phyloP scores from a whole-genome alignment of 2,329 filamentous ascomycete genomes.

The Madurella mycetomatis region DNA sequence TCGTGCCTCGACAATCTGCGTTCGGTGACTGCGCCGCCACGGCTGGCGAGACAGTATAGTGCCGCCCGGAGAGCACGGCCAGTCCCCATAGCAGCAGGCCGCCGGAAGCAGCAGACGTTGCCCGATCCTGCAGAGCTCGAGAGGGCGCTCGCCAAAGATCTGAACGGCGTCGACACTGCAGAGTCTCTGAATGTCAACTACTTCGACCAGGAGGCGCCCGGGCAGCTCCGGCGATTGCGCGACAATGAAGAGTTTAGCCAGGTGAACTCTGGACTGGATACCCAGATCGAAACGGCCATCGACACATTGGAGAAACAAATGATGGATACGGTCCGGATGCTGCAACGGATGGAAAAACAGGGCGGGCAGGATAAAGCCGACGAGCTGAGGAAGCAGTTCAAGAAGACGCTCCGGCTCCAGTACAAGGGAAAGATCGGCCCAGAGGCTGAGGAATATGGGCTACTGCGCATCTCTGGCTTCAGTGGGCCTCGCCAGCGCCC shows the following conservation, averaged over 20 bases:
- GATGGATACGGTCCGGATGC: constrained; percentile 25
- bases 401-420: constrained; percentile 28
- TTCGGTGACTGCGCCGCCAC: constrained; percentile 15
- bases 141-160: constrained; percentile 18
- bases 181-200: constrained; percentile 21
- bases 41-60: constrained; percentile 16
- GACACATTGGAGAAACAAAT: constrained; percentile 33
- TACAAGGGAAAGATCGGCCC: constrained; percentile 30
- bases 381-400: constrained; percentile 34
- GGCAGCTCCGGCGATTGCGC: constrained; percentile 33
- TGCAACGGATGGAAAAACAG: constrained; percentile 26
- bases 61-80: constrained; percentile 11
- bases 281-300: constrained; percentile 23
- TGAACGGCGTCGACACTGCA: constrained; percentile 11
- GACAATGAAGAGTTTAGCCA: constrained; percentile 23
- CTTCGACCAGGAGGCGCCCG: constrained; percentile 53
- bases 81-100: neutral
- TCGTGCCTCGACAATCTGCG: constrained; percentile 25
- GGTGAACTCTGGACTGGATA: constrained; percentile 21
- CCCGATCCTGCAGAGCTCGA: constrained; percentile 16
- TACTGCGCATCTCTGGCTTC: constrained; percentile 25
- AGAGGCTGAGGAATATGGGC: constrained; percentile 18
- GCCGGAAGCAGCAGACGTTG: neutral
- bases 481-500: constrained; percentile 19
- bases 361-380: constrained; percentile 29